Base-by-base conservation (phyloP, 2,329 filamentous ascomycete genomes). In the Mycosphaerella arachidis region DNA sequence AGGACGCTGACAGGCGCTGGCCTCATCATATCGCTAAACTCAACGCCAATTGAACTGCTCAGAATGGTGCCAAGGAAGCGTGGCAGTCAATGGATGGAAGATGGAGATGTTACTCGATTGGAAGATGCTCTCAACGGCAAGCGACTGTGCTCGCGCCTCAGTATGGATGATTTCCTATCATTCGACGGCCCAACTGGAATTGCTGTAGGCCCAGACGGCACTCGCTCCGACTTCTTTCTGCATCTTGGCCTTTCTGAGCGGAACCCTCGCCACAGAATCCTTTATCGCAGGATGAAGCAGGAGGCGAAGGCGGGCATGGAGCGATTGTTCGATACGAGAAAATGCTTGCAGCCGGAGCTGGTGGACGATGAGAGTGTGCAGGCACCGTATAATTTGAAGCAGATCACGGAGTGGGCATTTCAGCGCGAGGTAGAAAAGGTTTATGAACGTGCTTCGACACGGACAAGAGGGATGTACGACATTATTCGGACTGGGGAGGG, bases 271-370 rank as follows among this genome's bases (percentile, higher is more conserved):
- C 64, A 66, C 40, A 46, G 56, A 16, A 51, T 62, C 37, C 40
- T 66, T 9, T 66, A 66, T 52, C 55, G 55, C 24, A 57, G 52
- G 48, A 65, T 66, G 64, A 65, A 66, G 63, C 30, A 56, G 52
- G 64, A 66, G 62, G 64, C 64, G 13, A 60, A 55, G 30, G 60
- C 53, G 6, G 64, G 60, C 37, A 65, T 66, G 64, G 52, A 61
- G 30, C 58, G 64, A 37, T 60, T 66, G 13, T 66, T 65, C 48
- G 53, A 58, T 6, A 59, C 48, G 27, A 59, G 59, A 27, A 56
- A 60, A 7, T 66, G 57, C 12, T 53, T 66, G 43, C 56, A 61
- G 29, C 46, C 59, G 55, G 59, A 63, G 18, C 51, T 56, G 2
- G 46, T 62, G 13, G 52, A 61, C 35, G 60, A 63, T 51, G 53